Base-by-base conservation (phyloP, 2,329 filamentous ascomycete genomes). In the Chlorencoelia australis region DNA sequence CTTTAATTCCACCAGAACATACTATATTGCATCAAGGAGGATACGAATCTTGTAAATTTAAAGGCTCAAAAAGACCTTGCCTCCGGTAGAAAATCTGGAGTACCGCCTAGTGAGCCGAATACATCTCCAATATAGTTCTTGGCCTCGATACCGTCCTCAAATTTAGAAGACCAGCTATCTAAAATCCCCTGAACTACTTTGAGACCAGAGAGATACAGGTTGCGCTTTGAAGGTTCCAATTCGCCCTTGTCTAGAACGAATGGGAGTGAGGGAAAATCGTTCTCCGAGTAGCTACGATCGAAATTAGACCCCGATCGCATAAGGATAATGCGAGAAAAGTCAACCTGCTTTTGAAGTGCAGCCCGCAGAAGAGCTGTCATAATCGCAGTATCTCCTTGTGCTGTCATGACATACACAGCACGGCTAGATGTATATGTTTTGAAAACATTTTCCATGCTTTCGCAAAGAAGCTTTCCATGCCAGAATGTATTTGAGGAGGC, bases 401-500 rank as follows among this genome's bases (percentile, higher is more conserved):
- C 79, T 2, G 71, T 80, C 58, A 78, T 73, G 61, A 80, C 84
- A 59, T 84, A 84, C 4, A 66, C 56, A 0, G 75, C 78, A 0
- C 69, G 73, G 3, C 78, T 78, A 50, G 83, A 83, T 2, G 80
- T 85, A 60, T 76, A 72, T 1, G 80, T 49, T 0, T 47, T 58
- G 3, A 75, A 78, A 13, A 71, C 79, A 43, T 79, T 75, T 47
- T 74, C 75, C 51, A 85, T 84, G 0, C 73, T 69, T 30, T 73
- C 67, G 8, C 71, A 66, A 3, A 85, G 67, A 14, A 74, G 53
- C 0, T 56, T 62, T 6, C 81, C 81, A 2, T 70, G 73, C 58
- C 70, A 86, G 60, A 83, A 86, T n/a, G 82, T 78, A 51, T 86
- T 79, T 28, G 73, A 79, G 1, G 81, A 84, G 0, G 75, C 75